A percentile compares a stretch with the other conserved stretches of the same genome.
These are phyloP conservation scores for Trametes polyzona DNA, from an alignment of 1,284 basidiomycete species.

Conservation along the genomic window DNA sequence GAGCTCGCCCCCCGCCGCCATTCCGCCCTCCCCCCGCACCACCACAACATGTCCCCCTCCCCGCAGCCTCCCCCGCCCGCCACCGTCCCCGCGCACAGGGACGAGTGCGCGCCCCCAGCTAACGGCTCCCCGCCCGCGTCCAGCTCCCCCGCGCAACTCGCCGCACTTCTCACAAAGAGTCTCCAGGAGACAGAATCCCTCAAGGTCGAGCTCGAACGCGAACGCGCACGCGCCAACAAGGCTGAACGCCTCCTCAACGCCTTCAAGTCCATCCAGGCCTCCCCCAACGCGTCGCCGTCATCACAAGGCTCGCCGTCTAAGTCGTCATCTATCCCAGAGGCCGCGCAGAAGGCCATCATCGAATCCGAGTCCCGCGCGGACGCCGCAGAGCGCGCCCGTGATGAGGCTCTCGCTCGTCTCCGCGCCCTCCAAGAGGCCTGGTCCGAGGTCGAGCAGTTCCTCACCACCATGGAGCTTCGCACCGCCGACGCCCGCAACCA, in stretches of 20 bases:
- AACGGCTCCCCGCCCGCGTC: conserved; percentile 20
- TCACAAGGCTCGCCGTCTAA: conserved; percentile 22
- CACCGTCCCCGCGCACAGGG: conserved; percentile 17
- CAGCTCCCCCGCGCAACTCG: conserved; percentile 52
- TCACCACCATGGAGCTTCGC: conserved; percentile 48
- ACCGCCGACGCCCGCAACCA: conserved; percentile 53
- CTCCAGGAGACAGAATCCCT: conserved; percentile 56
- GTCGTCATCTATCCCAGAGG: conserved; percentile 31
- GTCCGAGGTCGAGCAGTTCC: conserved; percentile 55
- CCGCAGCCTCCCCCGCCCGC: conserved; percentile 30
- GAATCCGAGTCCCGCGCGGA: conserved; percentile 55
- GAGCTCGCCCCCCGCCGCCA: conserved; percentile 10
- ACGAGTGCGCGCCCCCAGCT: conserved; percentile 15
- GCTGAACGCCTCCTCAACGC: conserved; percentile 52
- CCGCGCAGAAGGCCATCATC: conserved; percentile 40
- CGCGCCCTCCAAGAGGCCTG: conserved; percentile 55
- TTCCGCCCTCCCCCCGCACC: conserved; percentile 29
- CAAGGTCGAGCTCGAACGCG: conserved; percentile 48
- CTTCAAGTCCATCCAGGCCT: conserved; percentile 22
- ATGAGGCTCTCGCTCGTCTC: conserved; percentile 58
- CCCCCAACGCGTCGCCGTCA: conserved; percentile 28
- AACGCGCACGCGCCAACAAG: conserved; percentile 53
- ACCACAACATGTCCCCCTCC: conserved; percentile 28
- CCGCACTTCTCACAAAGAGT: conserved; percentile 54
- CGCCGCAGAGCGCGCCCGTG: conserved; percentile 54